Evolutionary conservation across 176 grass and related monocot genomes (phyloP).

Genomic region (Guadua angustifolia): DNA sequence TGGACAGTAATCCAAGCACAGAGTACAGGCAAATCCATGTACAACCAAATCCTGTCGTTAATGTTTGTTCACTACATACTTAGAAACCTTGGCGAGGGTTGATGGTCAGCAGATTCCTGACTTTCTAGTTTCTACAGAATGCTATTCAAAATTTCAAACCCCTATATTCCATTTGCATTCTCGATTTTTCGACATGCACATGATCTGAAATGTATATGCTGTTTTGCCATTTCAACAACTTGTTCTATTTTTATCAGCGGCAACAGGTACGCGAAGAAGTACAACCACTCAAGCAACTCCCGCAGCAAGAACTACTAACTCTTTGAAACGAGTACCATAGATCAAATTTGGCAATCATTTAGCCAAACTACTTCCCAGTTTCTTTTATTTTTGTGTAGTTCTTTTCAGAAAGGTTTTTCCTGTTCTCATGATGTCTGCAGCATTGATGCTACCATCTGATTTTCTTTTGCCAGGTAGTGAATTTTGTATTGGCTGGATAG

Average conservation of each 20-base stretch:
- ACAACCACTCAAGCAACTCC: slow-evolving; percentile 52
- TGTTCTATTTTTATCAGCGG: slow-evolving; percentile 35
- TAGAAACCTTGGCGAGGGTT: no score
- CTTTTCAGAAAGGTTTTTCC: background rate
- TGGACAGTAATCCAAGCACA: background rate
- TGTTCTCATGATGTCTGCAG: background rate
- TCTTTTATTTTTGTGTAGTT: slow-evolving; percentile 33
- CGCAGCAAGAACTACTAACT: slow-evolving; percentile 46
- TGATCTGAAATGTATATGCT: background rate
- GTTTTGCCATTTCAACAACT: slow-evolving; percentile 3
- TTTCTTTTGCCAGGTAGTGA: slow-evolving; percentile 35
- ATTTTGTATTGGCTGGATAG: slow-evolving; percentile 13
- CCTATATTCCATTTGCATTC: background rate
- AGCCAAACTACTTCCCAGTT: background rate
- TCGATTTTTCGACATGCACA: background rate
- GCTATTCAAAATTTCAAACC: slow-evolving; percentile 25
- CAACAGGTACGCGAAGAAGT: slow-evolving; percentile 54
- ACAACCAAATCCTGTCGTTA: no score
- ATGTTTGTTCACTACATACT: no score
- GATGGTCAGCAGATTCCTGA: background rate
- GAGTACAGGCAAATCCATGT: background rate
- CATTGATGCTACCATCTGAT: slow-evolving; percentile 2
- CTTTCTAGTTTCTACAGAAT: background rate
- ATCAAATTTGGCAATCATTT: slow-evolving; percentile 1
- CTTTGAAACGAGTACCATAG: slow-evolving; percentile 57